phyloP scores from a whole-genome alignment of 192 early-diverging fungal genomes.

The Entomortierella beljakovae region DNA sequence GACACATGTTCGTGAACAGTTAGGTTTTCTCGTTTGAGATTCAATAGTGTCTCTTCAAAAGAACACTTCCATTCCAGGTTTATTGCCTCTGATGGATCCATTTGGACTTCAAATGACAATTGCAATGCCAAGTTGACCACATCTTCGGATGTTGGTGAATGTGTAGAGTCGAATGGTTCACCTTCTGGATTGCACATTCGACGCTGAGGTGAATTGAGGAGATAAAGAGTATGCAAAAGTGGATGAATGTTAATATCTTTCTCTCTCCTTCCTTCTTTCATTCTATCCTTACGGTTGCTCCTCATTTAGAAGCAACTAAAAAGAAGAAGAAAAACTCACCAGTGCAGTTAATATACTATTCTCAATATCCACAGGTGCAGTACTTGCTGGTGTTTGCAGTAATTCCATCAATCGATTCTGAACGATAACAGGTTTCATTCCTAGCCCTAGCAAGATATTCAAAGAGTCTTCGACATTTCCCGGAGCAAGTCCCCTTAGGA shows the following conservation, averaged over 20 bases:
- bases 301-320: too few species aligned
- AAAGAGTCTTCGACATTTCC: not conserved
- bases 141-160: not conserved
- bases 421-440: slow-evolving; percentile 29
- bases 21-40: not conserved
- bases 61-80: slow-evolving; percentile 19
- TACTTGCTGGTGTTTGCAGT: slow-evolving; percentile 21
- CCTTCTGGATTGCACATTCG: not conserved
- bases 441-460: slow-evolving; percentile 14
- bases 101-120: slow-evolving; percentile 32
- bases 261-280: too few species aligned
- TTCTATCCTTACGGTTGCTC: too few species aligned
- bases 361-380: slow-evolving; percentile 21
- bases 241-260: too few species aligned
- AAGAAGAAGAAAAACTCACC: slow-evolving; percentile 3
- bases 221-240: too few species aligned
- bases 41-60: slow-evolving; percentile 31
- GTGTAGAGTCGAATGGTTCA: not conserved
- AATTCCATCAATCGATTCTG: slow-evolving; percentile 35
- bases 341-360: not conserved
- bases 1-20: slow-evolving; percentile 31
- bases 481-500: slow-evolving; percentile 1
- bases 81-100: slow-evolving; percentile 12
- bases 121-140: slow-evolving; percentile 25
- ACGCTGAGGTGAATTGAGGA: not conserved